These are phyloP conservation scores for Filobasidium floriforme DNA, from an alignment of 768 basidiomycete genomes.

Conservation along the genomic window DNA sequence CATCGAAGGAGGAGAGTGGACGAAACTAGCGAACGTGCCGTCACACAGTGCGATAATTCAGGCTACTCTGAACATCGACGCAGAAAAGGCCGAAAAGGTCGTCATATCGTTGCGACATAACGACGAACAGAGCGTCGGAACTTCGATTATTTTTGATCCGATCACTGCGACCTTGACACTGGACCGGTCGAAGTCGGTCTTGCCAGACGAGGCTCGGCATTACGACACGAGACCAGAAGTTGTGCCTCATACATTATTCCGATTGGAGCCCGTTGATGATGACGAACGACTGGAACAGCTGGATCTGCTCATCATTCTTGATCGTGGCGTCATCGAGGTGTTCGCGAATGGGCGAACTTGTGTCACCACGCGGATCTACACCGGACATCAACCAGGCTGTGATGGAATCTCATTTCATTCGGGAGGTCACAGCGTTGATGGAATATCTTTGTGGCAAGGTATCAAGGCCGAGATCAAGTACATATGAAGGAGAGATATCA, in stretches of 20 bases:
- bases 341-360: conserved; percentile 21
- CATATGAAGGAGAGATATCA: neutral
- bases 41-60: neutral
- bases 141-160: conserved; percentile 12
- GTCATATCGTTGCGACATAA: conserved; percentile 9
- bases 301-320: conserved; percentile 14
- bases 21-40: neutral
- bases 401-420: neutral
- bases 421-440: neutral
- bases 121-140: neutral
- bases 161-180: conserved; percentile 9
- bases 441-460: neutral
- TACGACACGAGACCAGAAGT: conserved; percentile 12
- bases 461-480: neutral
- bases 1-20: neutral
- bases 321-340: conserved; percentile 22
- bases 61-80: neutral
- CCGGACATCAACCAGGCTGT: neutral
- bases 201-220: neutral
- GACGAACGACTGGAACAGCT: conserved; percentile 11
- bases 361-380: conserved; percentile 18
- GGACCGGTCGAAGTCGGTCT: conserved; percentile 8
- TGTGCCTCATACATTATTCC: conserved; percentile 20
- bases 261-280: neutral
- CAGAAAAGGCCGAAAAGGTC: neutral